Evolutionary conservation across 257 asterid species (phyloP).

Genomic region (Salvia rosmarinus): DNA sequence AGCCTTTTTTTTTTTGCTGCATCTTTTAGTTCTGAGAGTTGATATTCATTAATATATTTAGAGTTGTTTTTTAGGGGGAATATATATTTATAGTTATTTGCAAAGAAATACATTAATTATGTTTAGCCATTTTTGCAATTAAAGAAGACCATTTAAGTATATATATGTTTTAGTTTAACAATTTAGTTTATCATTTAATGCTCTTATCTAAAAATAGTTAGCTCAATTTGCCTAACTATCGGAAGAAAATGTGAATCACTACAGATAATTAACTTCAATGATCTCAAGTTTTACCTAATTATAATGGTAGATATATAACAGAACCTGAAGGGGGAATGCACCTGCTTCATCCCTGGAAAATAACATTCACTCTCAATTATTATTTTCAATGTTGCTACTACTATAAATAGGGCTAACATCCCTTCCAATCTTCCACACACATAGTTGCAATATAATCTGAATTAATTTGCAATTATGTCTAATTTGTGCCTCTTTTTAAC

Average conservation of each 20-base stretch:
- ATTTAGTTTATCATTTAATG: neutral
- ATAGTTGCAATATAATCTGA: neutral
- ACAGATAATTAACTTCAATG: neutral
- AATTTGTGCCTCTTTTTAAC: conserved; percentile 30
- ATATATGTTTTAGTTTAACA: neutral
- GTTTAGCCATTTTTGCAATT: neutral
- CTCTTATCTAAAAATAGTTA: neutral
- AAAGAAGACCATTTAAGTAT: neutral
- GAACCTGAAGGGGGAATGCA: conserved; percentile 21
- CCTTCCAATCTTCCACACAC: neutral
- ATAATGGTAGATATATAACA: conserved; percentile 1
- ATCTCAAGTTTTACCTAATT: conserved; percentile 9
- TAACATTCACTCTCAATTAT: conserved; percentile 1
- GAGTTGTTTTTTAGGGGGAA: no score
- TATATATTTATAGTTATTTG: no score
- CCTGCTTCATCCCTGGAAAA: conserved; percentile 5
- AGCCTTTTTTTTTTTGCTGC: no score
- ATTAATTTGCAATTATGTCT: conserved; percentile 31
- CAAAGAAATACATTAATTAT: neutral
- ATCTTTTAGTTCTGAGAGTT: no score
- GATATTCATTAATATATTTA: no score
- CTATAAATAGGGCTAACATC: conserved; percentile 30
- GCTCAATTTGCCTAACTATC: neutral
- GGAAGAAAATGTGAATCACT: neutral
- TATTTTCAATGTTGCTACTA: neutral